Evolutionary conservation across 495 filamentous ascomycete species (phyloP), one percentile per base, ranked within the genome.

Genomic region (Glonium stellatum): DNA sequence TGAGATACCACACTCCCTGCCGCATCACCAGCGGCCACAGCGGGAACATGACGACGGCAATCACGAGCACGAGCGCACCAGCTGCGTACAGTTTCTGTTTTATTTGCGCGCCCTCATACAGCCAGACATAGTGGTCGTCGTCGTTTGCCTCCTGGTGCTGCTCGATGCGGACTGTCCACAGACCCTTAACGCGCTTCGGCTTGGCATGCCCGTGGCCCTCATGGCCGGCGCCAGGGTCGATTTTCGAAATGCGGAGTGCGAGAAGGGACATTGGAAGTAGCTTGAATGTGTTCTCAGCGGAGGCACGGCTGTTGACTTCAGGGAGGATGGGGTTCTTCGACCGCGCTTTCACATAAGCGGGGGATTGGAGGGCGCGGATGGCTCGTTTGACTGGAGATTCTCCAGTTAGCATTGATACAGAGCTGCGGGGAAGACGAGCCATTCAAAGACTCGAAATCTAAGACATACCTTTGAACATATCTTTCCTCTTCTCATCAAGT

Each of bases 161-260:
- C 75, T 97, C 93, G 64, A 99, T 90, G 69, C 84, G 87, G 42
- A 99, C 95, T 1, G 87, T 96, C 95, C 95, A 99, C 25, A 91
- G 83, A 19, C 95, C 95, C 78, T 97, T 99, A 65, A 89, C 78
- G 23, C 91, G 85, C 79, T 97, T 98, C 63, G 83, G 84, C 46
- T 76, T 77, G 54, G 76, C 85, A 61, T 90, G 87, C 72, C 87
- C 80, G 72, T 96, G 92, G 44, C 85, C 85, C 63, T 85, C 81
- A 65, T 85, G 81, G 42, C 81, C 84, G 5, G 75, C 78, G 44
- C 79, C 76, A 15, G 84, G 82, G 66, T 97, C 95, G 46, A 87
- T 74, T 74, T 97, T 96, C 62, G 77, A 81, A 22, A 97, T 90
- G 54, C 95, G 89, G 31, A 99, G 81, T 6, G 95, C 93, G 42